A percentile compares a stretch with the other conserved stretches of the same genome.
These are phyloP conservation scores for Pelargonium exstipulatum DNA, from an alignment of 441 rosid genomes.

Conservation along the genomic window DNA sequence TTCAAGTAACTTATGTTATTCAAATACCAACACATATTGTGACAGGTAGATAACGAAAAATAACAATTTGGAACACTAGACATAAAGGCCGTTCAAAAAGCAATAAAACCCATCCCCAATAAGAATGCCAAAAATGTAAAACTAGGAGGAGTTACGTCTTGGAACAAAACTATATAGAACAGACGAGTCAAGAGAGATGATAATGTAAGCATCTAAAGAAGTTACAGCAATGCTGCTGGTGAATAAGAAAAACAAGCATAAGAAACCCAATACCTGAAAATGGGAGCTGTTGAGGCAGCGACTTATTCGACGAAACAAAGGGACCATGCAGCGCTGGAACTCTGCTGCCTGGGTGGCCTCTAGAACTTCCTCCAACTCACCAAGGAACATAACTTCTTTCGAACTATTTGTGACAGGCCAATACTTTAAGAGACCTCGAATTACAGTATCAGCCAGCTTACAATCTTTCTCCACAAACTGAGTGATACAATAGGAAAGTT, in stretches of 20 bases:
- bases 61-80: not conserved
- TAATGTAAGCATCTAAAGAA: not conserved
- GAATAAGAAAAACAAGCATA: not conserved
- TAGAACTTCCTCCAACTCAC: conserved; percentile 82
- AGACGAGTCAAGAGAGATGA: not conserved
- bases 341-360: conserved; percentile 80
- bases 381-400: conserved; percentile 42
- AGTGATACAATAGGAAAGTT: conserved; percentile 73
- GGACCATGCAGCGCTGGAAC: conserved; percentile 82
- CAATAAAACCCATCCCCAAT: not conserved
- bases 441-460: conserved; percentile 75
- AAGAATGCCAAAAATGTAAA: not conserved
- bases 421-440: conserved; percentile 69
- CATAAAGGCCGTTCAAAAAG: not conserved
- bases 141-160: not conserved
- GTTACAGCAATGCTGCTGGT: not conserved
- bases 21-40: not conserved
- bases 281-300: conserved; percentile 75
- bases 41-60: not conserved
- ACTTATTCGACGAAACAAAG: conserved; percentile 56
- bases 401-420: conserved; percentile 73
- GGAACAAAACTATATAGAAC: not conserved
- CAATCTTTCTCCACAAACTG: conserved; percentile 86
- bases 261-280: conserved; percentile 54
- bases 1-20: not conserved